These are phyloP conservation scores for Letharia lupina DNA, from an alignment of 495 filamentous ascomycete species.

Conservation along the genomic window DNA sequence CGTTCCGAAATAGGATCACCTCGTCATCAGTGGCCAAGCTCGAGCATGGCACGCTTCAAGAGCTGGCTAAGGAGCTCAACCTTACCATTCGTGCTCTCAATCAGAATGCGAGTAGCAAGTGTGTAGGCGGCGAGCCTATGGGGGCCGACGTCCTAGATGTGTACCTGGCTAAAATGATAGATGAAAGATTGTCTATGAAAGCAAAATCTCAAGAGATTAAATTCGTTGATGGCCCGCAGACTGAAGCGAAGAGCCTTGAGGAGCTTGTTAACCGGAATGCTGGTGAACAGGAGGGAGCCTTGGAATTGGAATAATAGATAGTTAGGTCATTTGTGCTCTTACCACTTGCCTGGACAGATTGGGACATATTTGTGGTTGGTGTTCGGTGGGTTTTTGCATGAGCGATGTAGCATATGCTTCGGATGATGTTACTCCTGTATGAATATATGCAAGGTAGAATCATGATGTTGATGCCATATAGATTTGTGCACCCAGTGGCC, in stretches of 20 bases:
- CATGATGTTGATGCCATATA: not conserved
- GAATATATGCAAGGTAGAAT: not conserved
- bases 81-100: constrained; percentile 64
- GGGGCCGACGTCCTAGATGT: constrained; percentile 59
- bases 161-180: constrained; percentile 65
- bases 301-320: not conserved
- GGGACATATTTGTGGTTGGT: not conserved
- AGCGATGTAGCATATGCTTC: not conserved
- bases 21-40: constrained; percentile 50
- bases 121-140: constrained; percentile 43
- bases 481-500: not conserved
- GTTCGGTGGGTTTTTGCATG: not conserved
- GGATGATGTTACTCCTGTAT: not conserved
- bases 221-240: not conserved
- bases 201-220: constrained; percentile 1
- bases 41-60: constrained; percentile 54
- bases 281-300: not conserved
- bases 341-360: not conserved
- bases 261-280: not conserved
- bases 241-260: not conserved
- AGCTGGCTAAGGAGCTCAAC: constrained; percentile 72
- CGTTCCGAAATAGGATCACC: constrained; percentile 74
- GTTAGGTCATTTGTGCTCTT: not conserved
- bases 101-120: constrained; percentile 29
- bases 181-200: constrained; percentile 49